Evolutionary conservation across 768 basidiomycete genomes (phyloP), one percentile per base, ranked within the genome.

Genomic region (Candolleomyces aberdarensis): DNA sequence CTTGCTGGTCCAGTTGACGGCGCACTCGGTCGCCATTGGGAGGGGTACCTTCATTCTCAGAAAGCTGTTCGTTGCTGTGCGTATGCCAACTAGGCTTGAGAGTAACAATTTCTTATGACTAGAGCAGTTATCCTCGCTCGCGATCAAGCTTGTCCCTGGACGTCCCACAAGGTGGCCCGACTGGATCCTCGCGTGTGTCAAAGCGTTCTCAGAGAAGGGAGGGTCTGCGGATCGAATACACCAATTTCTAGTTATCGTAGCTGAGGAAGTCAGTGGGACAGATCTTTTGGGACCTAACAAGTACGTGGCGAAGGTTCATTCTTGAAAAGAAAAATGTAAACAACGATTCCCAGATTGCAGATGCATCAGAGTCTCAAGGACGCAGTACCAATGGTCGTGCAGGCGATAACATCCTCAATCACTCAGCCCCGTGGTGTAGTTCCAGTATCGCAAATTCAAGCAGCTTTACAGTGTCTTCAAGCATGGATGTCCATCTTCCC

Each of bases 41-140:
- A 82, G 79, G 58, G 83, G 77, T 68, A 89, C 85, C 64, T 80
- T 93, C 63, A 91, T 92, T 61, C 80, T 94, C 36, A 85, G 93
- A 58, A 97, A 96, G 69, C 76, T 96, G 17, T 97, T 91, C 70
- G 92, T 94, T 22, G 86, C 92, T 54, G 92, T 96, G 76, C 70
- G 89, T 63, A 36, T 20, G 13, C 66, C 20, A 51, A 36, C 54
- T 64, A 56, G 58, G 43, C 51, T 59, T 40, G 58, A 61, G 17
- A 55, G 36, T 44, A 55, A 59, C 63, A 44, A 60, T 32, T 19
- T n/a, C 15, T 53, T 29, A 49, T 61, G 43, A 61, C 51, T 47
- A 31, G 40, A 56, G n/a, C 67, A 88, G 86, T 77, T 88, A 61
- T 84, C 84, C 3, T 84, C 88, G 15, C 73, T 92, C 59, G 91